phyloP scores from a whole-genome alignment of 2,329 filamentous ascomycete species.

The Atkinsonella hypoxylon region DNA sequence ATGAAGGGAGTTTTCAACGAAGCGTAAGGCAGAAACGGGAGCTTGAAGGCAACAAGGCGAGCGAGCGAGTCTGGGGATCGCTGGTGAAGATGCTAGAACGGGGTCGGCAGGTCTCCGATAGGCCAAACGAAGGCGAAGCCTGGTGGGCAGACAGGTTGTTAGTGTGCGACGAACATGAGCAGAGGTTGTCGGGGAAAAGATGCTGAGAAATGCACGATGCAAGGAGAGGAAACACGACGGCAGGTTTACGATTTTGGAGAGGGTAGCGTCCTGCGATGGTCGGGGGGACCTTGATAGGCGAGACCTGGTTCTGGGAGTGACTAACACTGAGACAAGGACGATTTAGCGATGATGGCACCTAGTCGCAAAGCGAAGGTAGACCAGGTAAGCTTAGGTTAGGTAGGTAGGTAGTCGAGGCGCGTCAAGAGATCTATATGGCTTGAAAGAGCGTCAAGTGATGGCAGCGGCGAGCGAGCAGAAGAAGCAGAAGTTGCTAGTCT shows the following conservation, averaged over 20 bases:
- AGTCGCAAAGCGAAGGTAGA: background rate
- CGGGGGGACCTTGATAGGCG: background rate
- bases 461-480: background rate
- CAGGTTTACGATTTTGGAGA: background rate
- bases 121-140: slow-evolving; percentile 14
- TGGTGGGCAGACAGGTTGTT: slow-evolving; percentile 12
- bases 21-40: slow-evolving; percentile 10
- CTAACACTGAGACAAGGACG: slow-evolving; percentile 7
- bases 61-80: slow-evolving; percentile 13
- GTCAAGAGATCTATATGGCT: background rate
- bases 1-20: background rate
- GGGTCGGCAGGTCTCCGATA: slow-evolving; percentile 20
- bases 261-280: background rate
- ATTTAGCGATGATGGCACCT: background rate
- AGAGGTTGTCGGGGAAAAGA: background rate
- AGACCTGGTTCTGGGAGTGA: slow-evolving; percentile 2
- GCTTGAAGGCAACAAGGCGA: slow-evolving; percentile 8
- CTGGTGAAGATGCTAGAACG: slow-evolving; percentile 11
- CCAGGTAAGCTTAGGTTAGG: no score
- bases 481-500: background rate
- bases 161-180: slow-evolving; percentile 4
- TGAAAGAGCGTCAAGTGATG: background rate
- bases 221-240: background rate
- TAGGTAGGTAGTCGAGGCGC: background rate
- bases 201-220: background rate